Conservation (phyloP, 2,329 filamentous ascomycete genomes). For the Magnaporthiopsis incrustans region DNA sequence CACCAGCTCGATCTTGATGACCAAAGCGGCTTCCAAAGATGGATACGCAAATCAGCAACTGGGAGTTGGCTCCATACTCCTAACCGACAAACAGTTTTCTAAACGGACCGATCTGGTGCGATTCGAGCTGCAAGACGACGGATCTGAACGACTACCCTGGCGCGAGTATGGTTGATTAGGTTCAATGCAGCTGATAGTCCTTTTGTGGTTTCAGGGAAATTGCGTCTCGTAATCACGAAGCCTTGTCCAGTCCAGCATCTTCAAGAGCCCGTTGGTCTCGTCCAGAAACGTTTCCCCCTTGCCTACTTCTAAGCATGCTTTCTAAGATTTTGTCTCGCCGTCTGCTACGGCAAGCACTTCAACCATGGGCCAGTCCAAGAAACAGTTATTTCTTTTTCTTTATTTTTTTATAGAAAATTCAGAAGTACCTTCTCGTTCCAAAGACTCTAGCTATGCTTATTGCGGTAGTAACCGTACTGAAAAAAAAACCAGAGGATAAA, state of each 20-base stretch:
- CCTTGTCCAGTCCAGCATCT: not conserved
- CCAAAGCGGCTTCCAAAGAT: not conserved
- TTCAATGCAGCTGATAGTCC: too few species aligned
- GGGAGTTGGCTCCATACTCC: not conserved
- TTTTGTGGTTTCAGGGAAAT: not conserved
- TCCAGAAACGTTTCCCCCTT: not conserved
- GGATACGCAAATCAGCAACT: not conserved
- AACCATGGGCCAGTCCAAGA: not conserved
- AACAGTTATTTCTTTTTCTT: constrained; percentile 9
- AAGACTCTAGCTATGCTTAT: too few species aligned
- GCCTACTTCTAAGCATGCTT: not conserved
- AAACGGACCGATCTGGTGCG: not conserved
- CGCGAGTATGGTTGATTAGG: not conserved
- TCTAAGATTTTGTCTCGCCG: not conserved
- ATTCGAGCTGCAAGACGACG: not conserved
- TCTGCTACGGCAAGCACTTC: not conserved
- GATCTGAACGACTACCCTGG: not conserved
- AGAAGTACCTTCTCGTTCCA: too few species aligned
- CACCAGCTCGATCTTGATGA: too few species aligned
- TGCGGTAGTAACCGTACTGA: too few species aligned
- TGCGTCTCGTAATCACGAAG: not conserved
- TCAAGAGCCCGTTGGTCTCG: not conserved
- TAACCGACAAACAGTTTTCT: not conserved
- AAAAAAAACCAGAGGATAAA: too few species aligned
- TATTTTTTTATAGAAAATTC: too few species aligned